Base-by-base conservation (phyloP, 2,329 filamentous ascomycete species). In the Stromatinia cepivora region DNA sequence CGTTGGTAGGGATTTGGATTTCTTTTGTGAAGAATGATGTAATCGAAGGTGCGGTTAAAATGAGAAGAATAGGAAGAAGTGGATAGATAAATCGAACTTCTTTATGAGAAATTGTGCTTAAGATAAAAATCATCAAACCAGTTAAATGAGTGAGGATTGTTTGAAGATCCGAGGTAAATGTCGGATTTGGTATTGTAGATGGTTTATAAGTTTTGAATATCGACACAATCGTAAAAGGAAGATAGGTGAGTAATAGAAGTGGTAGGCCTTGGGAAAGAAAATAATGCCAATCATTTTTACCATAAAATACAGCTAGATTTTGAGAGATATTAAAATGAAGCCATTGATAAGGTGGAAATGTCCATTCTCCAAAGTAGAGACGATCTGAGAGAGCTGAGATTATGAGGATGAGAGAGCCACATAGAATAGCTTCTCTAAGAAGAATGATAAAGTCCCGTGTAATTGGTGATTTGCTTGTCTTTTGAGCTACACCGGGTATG, bases 11-110 rank as follows among this genome's bases (percentile, higher is more conserved):
- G 4, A 73, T 71, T 22, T 73, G 75, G 77, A 67, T 42, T 78
- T 72, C 22, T 77, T 70, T 22, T 79, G 76, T 36, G 39, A 67
- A 69, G 78, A 94, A 93, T 11, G 82, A 79, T 3, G 86, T 82
- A 22, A 92, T 80, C 3, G 88, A 84, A 0, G 88, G 86, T 0
- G 93, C 92, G 1, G 92, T 88, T 52, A 98, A 83, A 72, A 97
- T 82, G 78, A 95, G 92, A 9, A 99, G 85, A n/a, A 90, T 85
- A 1, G 95, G 94, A 1, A 98, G 85, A 25, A 99, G 85, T 1
- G 95, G 94, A 76, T 97, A 97, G 74, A 98, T 92, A 82, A 99
- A 99, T 76, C 95, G 92, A 75, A 97, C 92, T 84, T 99, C 95
- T 79, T 99, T 99, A 82, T 99, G 95, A 1, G 93, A 89, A 73